Base-by-base conservation (phyloP, 768 basidiomycete genomes). In the Nevesoporus exiguus region DNA sequence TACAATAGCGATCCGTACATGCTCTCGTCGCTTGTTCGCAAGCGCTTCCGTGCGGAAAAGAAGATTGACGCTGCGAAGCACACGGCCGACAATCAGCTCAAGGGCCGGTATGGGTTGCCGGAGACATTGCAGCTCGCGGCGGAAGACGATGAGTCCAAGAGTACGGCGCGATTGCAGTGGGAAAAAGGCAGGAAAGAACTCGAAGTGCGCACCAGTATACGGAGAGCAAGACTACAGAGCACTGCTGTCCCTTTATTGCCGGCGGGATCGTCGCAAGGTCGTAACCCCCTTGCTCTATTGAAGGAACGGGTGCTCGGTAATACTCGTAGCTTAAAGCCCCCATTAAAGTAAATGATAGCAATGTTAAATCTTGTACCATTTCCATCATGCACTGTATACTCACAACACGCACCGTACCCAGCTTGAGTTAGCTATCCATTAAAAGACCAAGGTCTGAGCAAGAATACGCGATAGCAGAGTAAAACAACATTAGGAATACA, bases 1-100 rank as follows among this genome's bases (percentile, higher is more conserved):
- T 85, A 84, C 62, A 90, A 90, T 60, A 71, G 83, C 2, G 97
- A 99, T 72, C 97, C 97, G 0, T 98, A 96, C 63, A 57, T 80
- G 1, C 81, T 93, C 17, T 95, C 93, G 2, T 66, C 74, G 14
- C 84, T 83, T 61, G 78, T 86, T 2, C 83, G 97, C 39, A 87
- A 87, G 62, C 80, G 81, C 19, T 97, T 98, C 66, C 83, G 97
- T 4, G 82, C 85, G 55, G 88, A 89, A 57, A 99, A 98, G 76
- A 90, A 87, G 72, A 69, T 88, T 0, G 85, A 90, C 45, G 75
- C 83, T 62, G 80, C 77, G 51, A 87, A 87, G 60, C 77, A 82
- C 58, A 76, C 76, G 21, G 79, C 77, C 13, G 95, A 98, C 61
- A 85, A 90, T 44, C 72, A 68, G 9, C 72, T 98, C 47, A 87